Evolutionary conservation across 257 asterid genomes (phyloP), one percentile per base, ranked within the genome.

Genomic region (Gynochthodes officinalis): DNA sequence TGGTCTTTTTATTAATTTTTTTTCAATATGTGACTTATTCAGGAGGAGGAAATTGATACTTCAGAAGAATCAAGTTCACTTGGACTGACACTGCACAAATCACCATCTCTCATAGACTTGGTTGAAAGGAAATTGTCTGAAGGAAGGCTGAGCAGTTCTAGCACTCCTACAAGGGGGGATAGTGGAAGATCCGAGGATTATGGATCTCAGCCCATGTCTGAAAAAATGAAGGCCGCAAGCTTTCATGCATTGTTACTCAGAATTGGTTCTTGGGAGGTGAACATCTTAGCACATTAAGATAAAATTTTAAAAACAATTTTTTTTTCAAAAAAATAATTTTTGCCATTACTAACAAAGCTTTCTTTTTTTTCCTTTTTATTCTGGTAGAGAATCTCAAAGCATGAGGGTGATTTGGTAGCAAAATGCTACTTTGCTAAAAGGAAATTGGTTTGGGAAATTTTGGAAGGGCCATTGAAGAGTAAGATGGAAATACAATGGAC

Each of bases 401-500:
- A 85, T 28, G 89, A 84, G 69, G 93, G 96, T 9, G 91, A 90
- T 66, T 77, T 93, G n/a, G 79, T 82, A 1, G 90, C 89, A 0
- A 90, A 93, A 67, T 61, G 84, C 2, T 93, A 90, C 80, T 90
- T 74, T n/a, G 88, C 88, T 0, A 90, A 90, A 35, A 80, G 77
- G 1, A 89, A 86, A 68, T 46, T 90, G 70, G 96, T 90, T 0
- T 93, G 98, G 98, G 98, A 93, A 79, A 62, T 90, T 18, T 55
- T 93, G 14, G 92, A 83, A 1, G 92, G 96, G 9, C 71, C 88
- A 15, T 33, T 93, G 74, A 90, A 93, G 84, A 84, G 80, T 35
- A 93, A 90, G 85, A 86, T 93, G 65, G 98, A 93, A 55, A 72
- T 93, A 2, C 86, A 82, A 44, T 93, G 97, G 97, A 79, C 86